Conservation (phyloP, 441 rosid species). For the Adansonia madagascariensis region DNA sequence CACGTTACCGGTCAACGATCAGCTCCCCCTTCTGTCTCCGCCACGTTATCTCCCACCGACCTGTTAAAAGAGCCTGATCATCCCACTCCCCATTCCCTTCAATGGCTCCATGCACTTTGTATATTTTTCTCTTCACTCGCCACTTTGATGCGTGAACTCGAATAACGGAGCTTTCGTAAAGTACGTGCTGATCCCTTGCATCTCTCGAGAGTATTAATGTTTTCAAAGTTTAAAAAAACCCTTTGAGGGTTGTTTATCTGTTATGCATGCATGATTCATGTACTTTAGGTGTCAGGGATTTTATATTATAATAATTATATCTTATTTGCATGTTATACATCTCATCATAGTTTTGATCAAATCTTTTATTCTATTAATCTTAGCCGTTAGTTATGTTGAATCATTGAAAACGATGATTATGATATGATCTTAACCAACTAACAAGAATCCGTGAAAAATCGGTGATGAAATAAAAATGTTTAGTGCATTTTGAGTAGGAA, state of each 20-base stretch:
- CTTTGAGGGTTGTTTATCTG: neutral
- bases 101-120: conserved; percentile 33
- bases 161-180: neutral
- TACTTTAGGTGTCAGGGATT: conserved; percentile 19
- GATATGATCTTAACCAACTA: neutral
- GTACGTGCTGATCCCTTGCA: conserved; percentile 16
- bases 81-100: conserved; percentile 15
- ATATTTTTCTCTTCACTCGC: conserved; percentile 32
- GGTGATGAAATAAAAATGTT: neutral
- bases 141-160: neutral
- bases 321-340: conserved; percentile 13
- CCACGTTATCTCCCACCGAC: conserved; percentile 41
- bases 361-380: conserved; percentile 8
- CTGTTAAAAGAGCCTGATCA: conserved; percentile 11
- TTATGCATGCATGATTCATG: conserved; percentile 27
- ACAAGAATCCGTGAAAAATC: neutral
- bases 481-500: conserved; percentile 9
- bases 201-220: conserved; percentile 8
- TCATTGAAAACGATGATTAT: neutral
- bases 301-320: conserved; percentile 6
- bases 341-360: conserved; percentile 4
- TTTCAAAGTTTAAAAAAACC: neutral
- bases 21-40: neutral
- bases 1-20: conserved; percentile 35
- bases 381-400: neutral